phyloP scores from a whole-genome alignment of 2,329 filamentous ascomycete genomes.

The Kalaharituber pfeilii region DNA sequence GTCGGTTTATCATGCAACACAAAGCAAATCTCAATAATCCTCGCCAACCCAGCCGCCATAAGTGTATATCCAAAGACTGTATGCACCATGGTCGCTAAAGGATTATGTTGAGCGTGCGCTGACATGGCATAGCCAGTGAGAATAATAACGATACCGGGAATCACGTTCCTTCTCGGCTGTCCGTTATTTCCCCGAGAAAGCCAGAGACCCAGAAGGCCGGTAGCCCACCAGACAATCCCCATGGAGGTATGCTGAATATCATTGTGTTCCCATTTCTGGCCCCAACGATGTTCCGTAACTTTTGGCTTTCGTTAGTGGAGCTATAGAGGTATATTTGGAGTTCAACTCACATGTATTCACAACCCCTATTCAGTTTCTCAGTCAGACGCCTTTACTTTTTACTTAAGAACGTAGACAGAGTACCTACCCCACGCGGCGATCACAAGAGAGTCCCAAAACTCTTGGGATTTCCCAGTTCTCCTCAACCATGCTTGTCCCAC shows the following conservation, averaged over 20 bases:
- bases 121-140: constrained; percentile 95
- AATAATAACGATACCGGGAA: constrained; percentile 78
- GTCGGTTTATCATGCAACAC: constrained; percentile 56
- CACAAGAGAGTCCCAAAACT: constrained; percentile 85
- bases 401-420: background rate
- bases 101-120: constrained; percentile 66
- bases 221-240: constrained; percentile 98
- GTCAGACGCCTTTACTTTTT: too few relatives aligned
- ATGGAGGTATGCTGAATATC: constrained; percentile 98
- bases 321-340: background rate
- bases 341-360: constrained; percentile 61
- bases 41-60: constrained; percentile 69
- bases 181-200: constrained; percentile 64
- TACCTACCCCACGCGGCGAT: constrained; percentile 64
- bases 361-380: constrained; percentile 34
- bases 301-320: background rate
- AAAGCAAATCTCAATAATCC: constrained; percentile 84
- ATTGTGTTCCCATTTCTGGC: constrained; percentile 70
- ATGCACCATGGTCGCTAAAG: constrained; percentile 76
- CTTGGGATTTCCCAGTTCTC: constrained; percentile 69
- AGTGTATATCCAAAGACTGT: constrained; percentile 82
- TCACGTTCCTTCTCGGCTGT: constrained; percentile 74
- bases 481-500: constrained; percentile 79
- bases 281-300: constrained; percentile 90
- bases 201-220: constrained; percentile 82